Base-by-base conservation (phyloP, 176 grass and related monocot species). In the Carex kokanica region DNA sequence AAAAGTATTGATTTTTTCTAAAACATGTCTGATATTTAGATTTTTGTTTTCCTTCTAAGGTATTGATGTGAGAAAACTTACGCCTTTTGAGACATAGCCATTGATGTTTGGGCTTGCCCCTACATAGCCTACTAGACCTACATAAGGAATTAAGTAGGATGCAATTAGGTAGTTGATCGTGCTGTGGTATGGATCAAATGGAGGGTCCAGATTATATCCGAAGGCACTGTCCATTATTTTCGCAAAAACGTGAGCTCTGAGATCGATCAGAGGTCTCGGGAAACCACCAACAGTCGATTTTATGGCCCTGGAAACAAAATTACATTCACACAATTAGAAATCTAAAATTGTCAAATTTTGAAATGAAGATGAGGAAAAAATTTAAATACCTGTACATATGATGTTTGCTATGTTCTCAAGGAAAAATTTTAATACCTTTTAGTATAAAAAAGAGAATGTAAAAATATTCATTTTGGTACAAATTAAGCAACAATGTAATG, bases 121-220 rank as follows among this genome's bases (percentile, higher is more conserved):
- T 24, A 86, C 83, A 82, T 89, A 83, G 80, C 88, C 90, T 3
- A 84, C 45, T 54, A 89, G 67, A 11, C 91, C 91, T 78, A 92
- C 32, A 84, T 97, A 92, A 1, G 94, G 94, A 29, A 97, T 52
- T 36, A 94, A 41, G 83, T 97, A 97, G 79, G 90, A 97, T 20
- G 91, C 94, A 20, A 97, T 75, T 9, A 97, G 79, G 88, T 92
- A 97, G 90, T 92, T 94, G 88, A 94, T 56, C 12, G 38, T 79
- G 83, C 61, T 27, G 41, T 78, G 66, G 86, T 94, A 97, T 0
- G 94, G 84, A 80, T 97, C 78, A 79, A 97, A 94, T 0, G 91
- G 90, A 49, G 94, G 94, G 79, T 97, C 72, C 10, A 97, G 90
- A 34, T 71, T 88, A 13, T 12, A 80, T 6, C 91, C 91, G 72